Conservation (phyloP, 345 rosid genomes). For the Psidium guajava region DNA sequence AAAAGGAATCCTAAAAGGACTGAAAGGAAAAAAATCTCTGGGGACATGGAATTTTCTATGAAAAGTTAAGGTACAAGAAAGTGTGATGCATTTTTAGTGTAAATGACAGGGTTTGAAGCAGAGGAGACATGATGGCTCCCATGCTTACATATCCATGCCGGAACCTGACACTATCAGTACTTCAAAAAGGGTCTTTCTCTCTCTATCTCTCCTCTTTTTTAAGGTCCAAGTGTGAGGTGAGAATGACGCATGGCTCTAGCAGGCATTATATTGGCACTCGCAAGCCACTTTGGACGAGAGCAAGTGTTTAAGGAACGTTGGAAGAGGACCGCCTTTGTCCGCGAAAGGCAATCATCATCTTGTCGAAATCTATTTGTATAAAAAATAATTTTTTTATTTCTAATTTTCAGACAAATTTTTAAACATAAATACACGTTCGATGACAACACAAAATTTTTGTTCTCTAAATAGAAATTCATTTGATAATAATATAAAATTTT, state of each 20-base stretch:
- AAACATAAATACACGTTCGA: too few species aligned
- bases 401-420: too few species aligned
- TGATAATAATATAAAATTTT: too few species aligned
- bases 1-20: background rate
- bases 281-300: background rate
- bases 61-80: background rate
- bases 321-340: background rate
- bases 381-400: too few species aligned
- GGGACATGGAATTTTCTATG: background rate
- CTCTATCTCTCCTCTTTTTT: background rate
- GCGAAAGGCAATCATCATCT: too few species aligned
- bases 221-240: background rate
- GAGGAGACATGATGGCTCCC: slow-evolving; percentile 85
- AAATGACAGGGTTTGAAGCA: slow-evolving; percentile 39
- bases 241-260: background rate
- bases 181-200: background rate
- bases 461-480: too few species aligned
- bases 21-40: background rate
- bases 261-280: background rate
- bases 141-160: slow-evolving; percentile 47
- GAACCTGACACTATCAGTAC: slow-evolving; percentile 24
- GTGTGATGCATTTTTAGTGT: slow-evolving; percentile 15
- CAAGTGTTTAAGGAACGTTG: background rate
- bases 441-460: too few species aligned
- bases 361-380: too few species aligned